Evolutionary conservation across 2,329 filamentous ascomycete genomes (phyloP).

Genomic region (Chaetomiaceae sp.): DNA sequence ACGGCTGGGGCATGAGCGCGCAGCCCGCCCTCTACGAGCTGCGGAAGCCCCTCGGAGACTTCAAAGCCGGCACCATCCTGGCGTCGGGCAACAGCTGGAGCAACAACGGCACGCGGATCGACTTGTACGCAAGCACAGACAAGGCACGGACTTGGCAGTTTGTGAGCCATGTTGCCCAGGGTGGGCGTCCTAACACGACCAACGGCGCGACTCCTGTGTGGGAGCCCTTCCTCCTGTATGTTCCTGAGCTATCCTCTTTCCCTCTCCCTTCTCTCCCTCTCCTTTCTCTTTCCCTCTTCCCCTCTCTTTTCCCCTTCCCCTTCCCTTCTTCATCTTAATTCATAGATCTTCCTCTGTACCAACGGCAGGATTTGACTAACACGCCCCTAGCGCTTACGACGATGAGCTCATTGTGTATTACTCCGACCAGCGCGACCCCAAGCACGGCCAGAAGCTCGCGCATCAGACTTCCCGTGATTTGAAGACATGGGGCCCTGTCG

Average conservation of each 20-base stretch:
- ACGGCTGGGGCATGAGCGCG: slow-evolving; percentile 62
- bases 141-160: slow-evolving; percentile 60
- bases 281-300: neutral
- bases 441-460: slow-evolving; percentile 63
- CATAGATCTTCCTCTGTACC: neutral
- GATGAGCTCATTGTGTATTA: slow-evolving; percentile 63
- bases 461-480: slow-evolving; percentile 61
- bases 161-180: slow-evolving; percentile 59
- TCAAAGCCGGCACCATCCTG: slow-evolving; percentile 58
- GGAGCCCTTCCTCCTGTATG: slow-evolving; percentile 60
- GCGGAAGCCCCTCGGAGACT: slow-evolving; percentile 52
- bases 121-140: slow-evolving; percentile 62
- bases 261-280: neutral
- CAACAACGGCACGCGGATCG: slow-evolving; percentile 61
- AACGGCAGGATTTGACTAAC: slow-evolving; percentile 8
- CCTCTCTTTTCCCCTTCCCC: neutral
- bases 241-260: no score
- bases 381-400: slow-evolving; percentile 38
- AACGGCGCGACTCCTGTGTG: slow-evolving; percentile 66
- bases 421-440: slow-evolving; percentile 64
- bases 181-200: slow-evolving; percentile 55
- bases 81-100: slow-evolving; percentile 57
- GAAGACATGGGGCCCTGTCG: slow-evolving; percentile 52
- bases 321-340: no score
- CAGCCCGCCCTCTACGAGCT: slow-evolving; percentile 65